These are phyloP conservation scores for Ceratocystiopsis minuta DNA, from an alignment of 2,329 filamentous ascomycete species.

Conservation along the genomic window DNA sequence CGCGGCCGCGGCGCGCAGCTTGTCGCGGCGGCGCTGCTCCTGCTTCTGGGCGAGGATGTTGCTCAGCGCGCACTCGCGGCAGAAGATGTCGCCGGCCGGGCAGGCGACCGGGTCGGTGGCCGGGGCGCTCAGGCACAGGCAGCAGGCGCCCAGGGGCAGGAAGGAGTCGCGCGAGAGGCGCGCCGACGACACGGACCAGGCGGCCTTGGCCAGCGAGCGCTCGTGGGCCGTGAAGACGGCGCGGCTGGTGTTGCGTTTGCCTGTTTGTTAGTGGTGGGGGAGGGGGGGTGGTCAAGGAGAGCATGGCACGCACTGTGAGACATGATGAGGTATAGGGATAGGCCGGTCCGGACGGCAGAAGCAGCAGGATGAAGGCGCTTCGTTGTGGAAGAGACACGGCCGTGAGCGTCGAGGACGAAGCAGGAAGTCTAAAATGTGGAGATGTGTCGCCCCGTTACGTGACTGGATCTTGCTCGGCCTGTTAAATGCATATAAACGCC, in stretches of 20 bases:
- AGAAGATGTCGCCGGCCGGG: conserved; percentile 75
- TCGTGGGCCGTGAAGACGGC: conserved; percentile 91
- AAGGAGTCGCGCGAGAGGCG: conserved; percentile 81
- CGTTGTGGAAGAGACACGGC: conserved; percentile 1
- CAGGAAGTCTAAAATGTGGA: too few relatives aligned
- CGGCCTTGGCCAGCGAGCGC: conserved; percentile 59
- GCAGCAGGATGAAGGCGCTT: neutral
- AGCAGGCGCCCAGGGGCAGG: conserved; percentile 76
- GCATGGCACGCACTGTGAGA: conserved; percentile 24
- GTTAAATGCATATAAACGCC: too few relatives aligned
- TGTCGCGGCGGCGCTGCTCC: conserved; percentile 71
- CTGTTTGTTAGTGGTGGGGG: conserved; percentile 18
- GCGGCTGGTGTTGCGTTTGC: conserved; percentile 79
- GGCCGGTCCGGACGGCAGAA: neutral
- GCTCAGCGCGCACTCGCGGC: conserved; percentile 76
- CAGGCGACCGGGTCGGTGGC: conserved; percentile 74
- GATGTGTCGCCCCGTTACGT: too few relatives aligned
- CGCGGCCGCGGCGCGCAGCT: conserved; percentile 40
- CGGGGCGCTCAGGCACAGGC: conserved; percentile 58
- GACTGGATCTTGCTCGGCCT: too few relatives aligned
- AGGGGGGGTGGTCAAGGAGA: neutral
- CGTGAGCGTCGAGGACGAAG: too few relatives aligned
- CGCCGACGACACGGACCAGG: conserved; percentile 70
- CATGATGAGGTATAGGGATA: conserved; percentile 12
- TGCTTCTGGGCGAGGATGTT: conserved; percentile 85